Conservation (phyloP, 2,329 filamentous ascomycete genomes). For the Aspergillus felis region DNA sequence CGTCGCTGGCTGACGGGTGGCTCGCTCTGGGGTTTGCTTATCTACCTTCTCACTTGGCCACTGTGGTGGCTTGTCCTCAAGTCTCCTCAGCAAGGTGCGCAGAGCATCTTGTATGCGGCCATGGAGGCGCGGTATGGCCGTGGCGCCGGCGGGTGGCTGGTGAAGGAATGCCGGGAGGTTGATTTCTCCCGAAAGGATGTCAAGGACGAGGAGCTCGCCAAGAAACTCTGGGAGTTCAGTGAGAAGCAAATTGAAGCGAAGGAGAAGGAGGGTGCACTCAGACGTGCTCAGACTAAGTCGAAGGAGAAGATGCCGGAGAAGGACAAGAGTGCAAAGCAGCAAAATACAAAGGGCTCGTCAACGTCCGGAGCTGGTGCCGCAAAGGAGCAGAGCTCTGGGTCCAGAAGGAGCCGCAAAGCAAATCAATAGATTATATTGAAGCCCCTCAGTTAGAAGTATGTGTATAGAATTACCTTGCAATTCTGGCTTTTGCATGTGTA, state of each 20-base stretch:
- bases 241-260: slow-evolving; percentile 76
- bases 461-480: background rate
- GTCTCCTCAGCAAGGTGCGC: slow-evolving; percentile 74
- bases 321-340: slow-evolving; percentile 18
- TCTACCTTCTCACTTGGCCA: slow-evolving; percentile 75
- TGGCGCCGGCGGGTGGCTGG: slow-evolving; percentile 62
- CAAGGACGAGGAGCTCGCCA: slow-evolving; percentile 71
- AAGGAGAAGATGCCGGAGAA: slow-evolving; percentile 44
- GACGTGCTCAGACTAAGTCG: slow-evolving; percentile 49
- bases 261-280: slow-evolving; percentile 73
- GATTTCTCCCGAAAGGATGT: slow-evolving; percentile 70
- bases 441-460: background rate
- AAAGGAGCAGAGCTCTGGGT: slow-evolving; percentile 34
- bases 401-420: slow-evolving; percentile 38
- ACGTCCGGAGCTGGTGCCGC: slow-evolving; percentile 4
- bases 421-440: slow-evolving; percentile 16
- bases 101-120: slow-evolving; percentile 77
- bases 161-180: slow-evolving; percentile 85
- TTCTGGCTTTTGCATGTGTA: background rate
- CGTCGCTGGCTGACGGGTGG: slow-evolving; percentile 83
- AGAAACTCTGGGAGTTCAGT: slow-evolving; percentile 85
- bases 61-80: slow-evolving; percentile 87
- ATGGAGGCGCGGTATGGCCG: slow-evolving; percentile 73
- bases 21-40: slow-evolving; percentile 69
- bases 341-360: slow-evolving; percentile 16